Evolutionary conservation across 179 eudicot species (phyloP).

Genomic region (Carnegiea gigantea): DNA sequence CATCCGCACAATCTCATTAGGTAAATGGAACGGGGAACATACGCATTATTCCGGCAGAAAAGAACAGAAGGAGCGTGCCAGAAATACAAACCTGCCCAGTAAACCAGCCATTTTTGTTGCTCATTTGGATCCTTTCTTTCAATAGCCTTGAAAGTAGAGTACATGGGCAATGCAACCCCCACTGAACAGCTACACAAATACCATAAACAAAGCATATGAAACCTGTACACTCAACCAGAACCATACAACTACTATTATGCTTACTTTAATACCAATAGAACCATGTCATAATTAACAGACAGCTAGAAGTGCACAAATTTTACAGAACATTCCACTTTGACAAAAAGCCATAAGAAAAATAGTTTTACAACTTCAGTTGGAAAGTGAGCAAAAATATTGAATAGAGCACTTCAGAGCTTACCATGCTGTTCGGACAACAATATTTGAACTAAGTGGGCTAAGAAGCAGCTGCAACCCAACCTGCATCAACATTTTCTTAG

Average conservation of each 20-base stretch:
- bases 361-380: neutral
- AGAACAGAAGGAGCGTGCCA: neutral
- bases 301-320: neutral
- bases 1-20: neutral
- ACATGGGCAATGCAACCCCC: conserved; percentile 80
- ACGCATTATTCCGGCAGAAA: neutral
- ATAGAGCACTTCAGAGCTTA: conserved; percentile 31
- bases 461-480: conserved; percentile 82
- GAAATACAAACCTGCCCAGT: conserved; percentile 82
- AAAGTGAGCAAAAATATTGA: neutral
- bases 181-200: conserved; percentile 69
- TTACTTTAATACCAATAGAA: neutral
- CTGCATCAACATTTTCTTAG: conserved; percentile 37
- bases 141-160: conserved; percentile 86
- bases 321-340: neutral
- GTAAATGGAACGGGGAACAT: neutral
- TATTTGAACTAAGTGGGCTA: conserved; percentile 68
- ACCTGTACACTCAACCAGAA: neutral
- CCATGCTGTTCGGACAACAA: conserved; percentile 88
- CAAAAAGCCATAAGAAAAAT: neutral
- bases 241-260: neutral
- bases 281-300: neutral
- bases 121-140: conserved; percentile 68
- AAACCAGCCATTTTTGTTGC: conserved; percentile 74
- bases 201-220: neutral